These are phyloP conservation scores for Danielozyma ontarioensis DNA, from an alignment of 805 yeast species.

Conservation along the genomic window DNA sequence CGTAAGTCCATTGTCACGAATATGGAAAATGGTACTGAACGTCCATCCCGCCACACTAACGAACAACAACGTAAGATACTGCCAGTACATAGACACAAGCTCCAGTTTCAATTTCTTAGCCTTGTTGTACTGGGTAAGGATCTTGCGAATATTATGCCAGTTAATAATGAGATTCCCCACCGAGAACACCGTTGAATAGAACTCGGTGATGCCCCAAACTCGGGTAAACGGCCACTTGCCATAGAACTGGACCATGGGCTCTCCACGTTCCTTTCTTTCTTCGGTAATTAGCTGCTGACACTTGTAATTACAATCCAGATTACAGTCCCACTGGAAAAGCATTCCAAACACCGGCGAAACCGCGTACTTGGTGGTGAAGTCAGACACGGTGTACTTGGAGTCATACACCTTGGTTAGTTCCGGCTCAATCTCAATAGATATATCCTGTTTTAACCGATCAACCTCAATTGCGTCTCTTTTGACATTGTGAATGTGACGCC, in stretches of 20 bases:
- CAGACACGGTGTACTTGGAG: constrained; percentile 1
- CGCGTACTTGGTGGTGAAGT: constrained; percentile 7
- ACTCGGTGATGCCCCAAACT: constrained; percentile 32
- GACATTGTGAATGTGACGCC: not conserved
- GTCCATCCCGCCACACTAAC: constrained; percentile 33
- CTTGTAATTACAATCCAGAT: constrained; percentile 32
- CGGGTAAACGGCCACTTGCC: constrained; percentile 43
- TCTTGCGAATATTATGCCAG: constrained; percentile 21
- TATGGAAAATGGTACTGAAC: constrained; percentile 33
- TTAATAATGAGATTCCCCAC: constrained; percentile 32
- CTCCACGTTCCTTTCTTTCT: constrained; percentile 11
- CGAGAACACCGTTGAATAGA: constrained; percentile 30
- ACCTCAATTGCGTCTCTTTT: not conserved
- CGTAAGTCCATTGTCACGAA: constrained; percentile 30
- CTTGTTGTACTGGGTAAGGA: constrained; percentile 20
- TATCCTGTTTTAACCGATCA: constrained; percentile 2
- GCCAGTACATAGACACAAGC: constrained; percentile 20
- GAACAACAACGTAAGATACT: constrained; percentile 22
- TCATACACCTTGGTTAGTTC: not conserved
- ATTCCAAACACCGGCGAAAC: constrained; percentile 13
- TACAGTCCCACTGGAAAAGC: constrained; percentile 30
- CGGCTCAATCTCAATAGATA: constrained; percentile 2
- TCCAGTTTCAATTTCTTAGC: constrained; percentile 9
- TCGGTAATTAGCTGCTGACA: constrained; percentile 33
- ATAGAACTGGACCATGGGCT: constrained; percentile 32